A percentile compares a stretch with the other conserved stretches of the same genome.
Conservation (phyloP, 2,329 filamentous ascomycete genomes). For the Tympanopsis confertula region DNA sequence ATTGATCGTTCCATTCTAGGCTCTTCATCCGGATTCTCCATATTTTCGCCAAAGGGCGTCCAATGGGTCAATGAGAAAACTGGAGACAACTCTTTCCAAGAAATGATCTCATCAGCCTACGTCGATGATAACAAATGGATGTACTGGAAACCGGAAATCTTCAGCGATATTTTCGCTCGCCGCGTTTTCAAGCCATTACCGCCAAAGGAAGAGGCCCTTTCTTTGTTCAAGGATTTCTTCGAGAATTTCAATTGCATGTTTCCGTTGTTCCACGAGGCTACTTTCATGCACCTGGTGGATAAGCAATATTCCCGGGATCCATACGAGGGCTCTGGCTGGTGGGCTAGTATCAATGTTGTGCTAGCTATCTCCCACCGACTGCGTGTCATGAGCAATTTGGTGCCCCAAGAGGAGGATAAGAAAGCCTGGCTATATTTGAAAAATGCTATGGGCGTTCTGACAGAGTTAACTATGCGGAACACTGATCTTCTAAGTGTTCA, state of each 20-base stretch:
- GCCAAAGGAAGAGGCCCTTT: constrained; percentile 74
- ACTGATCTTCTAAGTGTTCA: constrained; percentile 92
- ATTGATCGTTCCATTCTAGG: constrained; percentile 35
- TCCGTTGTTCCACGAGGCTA: constrained; percentile 90
- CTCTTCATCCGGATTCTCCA: constrained; percentile 94
- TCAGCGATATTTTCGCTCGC: constrained; percentile 79
- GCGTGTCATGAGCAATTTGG: constrained; percentile 88
- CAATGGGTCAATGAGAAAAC: constrained; percentile 98
- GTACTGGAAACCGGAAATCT: constrained; percentile 96
- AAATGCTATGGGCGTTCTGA: constrained; percentile 87
- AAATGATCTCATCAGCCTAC: constrained; percentile 86
- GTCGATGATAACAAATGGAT: constrained; percentile 92
- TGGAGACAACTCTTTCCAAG: constrained; percentile 86
- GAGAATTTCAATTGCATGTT: constrained; percentile 99
- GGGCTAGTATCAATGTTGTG: constrained; percentile 89
- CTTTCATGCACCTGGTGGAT: constrained; percentile 95
- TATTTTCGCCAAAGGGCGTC: constrained; percentile 95
- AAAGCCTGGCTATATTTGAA: constrained; percentile 94
- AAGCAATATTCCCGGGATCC: constrained; percentile 86
- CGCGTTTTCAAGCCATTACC: constrained; percentile 76
- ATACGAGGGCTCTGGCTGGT: constrained; percentile 94
- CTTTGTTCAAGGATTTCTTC: constrained; percentile 84
- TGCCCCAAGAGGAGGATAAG: constrained; percentile 80
- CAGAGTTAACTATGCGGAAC: constrained; percentile 89
- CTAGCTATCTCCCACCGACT: constrained; percentile 87